These are phyloP conservation scores for Thecaphora frezii DNA, from an alignment of 1,284 basidiomycete genomes.

Conservation along the genomic window DNA sequence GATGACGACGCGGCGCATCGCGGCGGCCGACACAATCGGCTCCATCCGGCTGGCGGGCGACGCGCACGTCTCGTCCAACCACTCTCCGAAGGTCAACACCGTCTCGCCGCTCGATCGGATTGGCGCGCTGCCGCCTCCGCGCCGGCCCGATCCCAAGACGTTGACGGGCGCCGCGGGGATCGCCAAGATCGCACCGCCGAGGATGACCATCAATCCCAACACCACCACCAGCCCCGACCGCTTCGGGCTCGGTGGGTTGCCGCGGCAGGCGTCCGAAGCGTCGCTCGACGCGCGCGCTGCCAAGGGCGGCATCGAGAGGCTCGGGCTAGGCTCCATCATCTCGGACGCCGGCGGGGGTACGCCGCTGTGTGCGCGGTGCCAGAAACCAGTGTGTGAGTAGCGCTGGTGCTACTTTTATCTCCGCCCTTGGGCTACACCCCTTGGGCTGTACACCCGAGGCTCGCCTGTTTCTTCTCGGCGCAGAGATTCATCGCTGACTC, in stretches of 20 bases:
- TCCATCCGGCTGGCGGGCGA: conserved; percentile 21
- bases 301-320: conserved; percentile 32
- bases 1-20: conserved; percentile 31
- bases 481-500: too few relatives aligned
- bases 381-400: conserved; percentile 45
- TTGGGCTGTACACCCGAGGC: too few relatives aligned
- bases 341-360: conserved; percentile 41
- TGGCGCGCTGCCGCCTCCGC: conserved; percentile 17
- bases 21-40: conserved; percentile 33
- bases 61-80: neutral
- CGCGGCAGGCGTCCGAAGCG: neutral
- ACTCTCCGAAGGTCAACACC: conserved; percentile 25
- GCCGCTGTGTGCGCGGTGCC: conserved; percentile 52
- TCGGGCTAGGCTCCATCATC: conserved; percentile 33
- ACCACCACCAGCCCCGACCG: conserved; percentile 9
- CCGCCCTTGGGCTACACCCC: too few relatives aligned
- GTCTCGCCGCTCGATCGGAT: conserved; percentile 19
- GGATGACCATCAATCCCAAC: conserved; percentile 9
- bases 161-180: conserved; percentile 27
- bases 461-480: too few relatives aligned
- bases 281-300: conserved; percentile 4
- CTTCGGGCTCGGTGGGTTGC: neutral
- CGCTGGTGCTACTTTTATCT: too few relatives aligned
- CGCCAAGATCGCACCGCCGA: conserved; percentile 31
- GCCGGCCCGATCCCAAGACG: conserved; percentile 29